Base-by-base conservation (phyloP, 2,329 filamentous ascomycete genomes). In the Neoscytalidium dimidiatum region DNA sequence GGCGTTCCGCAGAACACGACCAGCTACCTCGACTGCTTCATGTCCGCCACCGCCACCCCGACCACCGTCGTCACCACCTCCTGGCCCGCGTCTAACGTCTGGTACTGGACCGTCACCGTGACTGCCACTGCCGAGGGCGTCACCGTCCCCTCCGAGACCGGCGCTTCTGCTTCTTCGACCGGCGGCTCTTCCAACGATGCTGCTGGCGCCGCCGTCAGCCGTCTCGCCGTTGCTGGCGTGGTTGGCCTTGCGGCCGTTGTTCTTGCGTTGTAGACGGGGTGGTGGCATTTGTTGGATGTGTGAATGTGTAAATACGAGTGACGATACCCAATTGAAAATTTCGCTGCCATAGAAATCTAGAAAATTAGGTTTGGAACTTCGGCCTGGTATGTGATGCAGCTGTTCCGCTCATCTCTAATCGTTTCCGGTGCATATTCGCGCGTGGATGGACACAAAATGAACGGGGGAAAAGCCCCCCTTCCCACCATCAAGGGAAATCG, bases 71-170 rank as follows among this genome's bases (percentile, higher is more conserved):
- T 35, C 8, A 26, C 29, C 3, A 19, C 33, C n/a, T 48, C 43
- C 6, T 38, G 21, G 13, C 4, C 26, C 4, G 21, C 58, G 2
- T 11, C 28, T 57, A 70, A 74, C 56, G 66, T 75, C n/a, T 31
- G 35, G 11, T 67, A 71, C 33, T 66, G 66, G 29, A 68, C 61
- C 19, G 68, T 72, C 9, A 71, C 68, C 0, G 63, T 75, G 21
- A 72, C 69, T 43, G 72, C 71, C 38, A 67, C 72, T 2, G 72
- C 72, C 6, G 63, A 68, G n/a, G 58, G 43, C 43, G 58, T 51
- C 5, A 51, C 8, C 17, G 5, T 38, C 7, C 14, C 43, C 1
- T n/a, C 58, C 3, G 29, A n/a, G 6, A 49, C 43, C 21, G 29
- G 29, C 8, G 21, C 17, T 44, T 14, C 57, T 21, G 57, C 57